Conservation (phyloP, 345 rosid genomes). For the Rhizophora apiculata region DNA sequence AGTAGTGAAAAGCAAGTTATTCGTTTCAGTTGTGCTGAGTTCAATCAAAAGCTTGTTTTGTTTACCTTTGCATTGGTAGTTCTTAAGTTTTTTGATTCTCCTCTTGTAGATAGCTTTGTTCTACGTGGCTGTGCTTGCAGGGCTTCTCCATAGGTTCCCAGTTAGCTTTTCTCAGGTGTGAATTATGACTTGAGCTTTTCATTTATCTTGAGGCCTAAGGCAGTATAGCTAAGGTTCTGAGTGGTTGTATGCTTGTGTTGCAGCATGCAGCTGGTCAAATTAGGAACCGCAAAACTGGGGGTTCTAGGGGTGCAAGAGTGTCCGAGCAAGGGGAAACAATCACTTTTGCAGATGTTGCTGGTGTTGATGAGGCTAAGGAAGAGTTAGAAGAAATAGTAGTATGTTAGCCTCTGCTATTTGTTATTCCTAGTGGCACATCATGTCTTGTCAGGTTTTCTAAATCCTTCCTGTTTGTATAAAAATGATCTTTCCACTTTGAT, state of each 20-base stretch:
- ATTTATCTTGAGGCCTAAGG: constrained; percentile 13
- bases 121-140: constrained; percentile 74
- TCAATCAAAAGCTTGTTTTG: not conserved
- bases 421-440: constrained; percentile 4
- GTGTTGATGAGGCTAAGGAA: constrained; percentile 97
- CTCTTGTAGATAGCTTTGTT: constrained; percentile 70
- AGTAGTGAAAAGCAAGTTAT: not conserved
- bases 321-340: constrained; percentile 70
- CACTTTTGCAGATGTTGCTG: constrained; percentile 95
- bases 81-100: not conserved
- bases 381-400: constrained; percentile 99
- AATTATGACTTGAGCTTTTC: not conserved
- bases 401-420: constrained; percentile 23
- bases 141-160: constrained; percentile 76
- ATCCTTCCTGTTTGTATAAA: constrained; percentile 15
- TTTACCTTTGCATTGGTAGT: not conserved
- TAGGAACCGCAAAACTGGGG: constrained; percentile 66
- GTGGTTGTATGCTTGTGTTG: constrained; percentile 13
- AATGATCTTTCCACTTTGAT: constrained; percentile 22
- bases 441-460: not conserved
- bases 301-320: constrained; percentile 57
- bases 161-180: constrained; percentile 74
- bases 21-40: not conserved
- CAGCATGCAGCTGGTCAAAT: constrained; percentile 81
- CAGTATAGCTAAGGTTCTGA: constrained; percentile 18